phyloP scores from a whole-genome alignment of 2,329 filamentous ascomycete genomes.

The Mycosphaerella arachidis region DNA sequence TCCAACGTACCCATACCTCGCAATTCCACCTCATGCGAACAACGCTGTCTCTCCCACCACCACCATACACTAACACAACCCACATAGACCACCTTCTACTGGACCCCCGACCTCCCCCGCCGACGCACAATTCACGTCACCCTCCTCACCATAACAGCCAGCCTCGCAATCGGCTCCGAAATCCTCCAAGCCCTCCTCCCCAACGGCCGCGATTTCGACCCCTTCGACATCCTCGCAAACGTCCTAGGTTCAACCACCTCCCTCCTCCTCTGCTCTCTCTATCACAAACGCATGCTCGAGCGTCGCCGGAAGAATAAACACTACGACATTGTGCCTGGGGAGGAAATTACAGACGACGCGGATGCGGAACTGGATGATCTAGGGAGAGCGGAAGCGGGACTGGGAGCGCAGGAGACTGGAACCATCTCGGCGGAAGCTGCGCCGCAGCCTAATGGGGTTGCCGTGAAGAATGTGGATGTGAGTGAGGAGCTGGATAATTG shows the following conservation, averaged over 20 bases:
- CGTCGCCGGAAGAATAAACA: constrained; percentile 69
- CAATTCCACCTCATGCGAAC: no score
- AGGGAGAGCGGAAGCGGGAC: constrained; percentile 58
- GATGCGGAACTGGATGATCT: constrained; percentile 43
- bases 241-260: constrained; percentile 70
- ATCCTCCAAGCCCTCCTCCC: constrained; percentile 70
- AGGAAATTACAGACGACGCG: constrained; percentile 41
- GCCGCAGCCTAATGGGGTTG: constrained; percentile 33
- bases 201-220: constrained; percentile 59
- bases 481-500: constrained; percentile 88
- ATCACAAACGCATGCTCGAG: constrained; percentile 93
- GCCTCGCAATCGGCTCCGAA: constrained; percentile 69
- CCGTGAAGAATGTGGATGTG: constrained; percentile 52
- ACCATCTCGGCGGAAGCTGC: constrained; percentile 22
- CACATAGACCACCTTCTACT: constrained; percentile 65
- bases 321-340: constrained; percentile 65
- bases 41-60: background rate
- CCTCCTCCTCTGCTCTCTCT: constrained; percentile 76
- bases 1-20: no score
- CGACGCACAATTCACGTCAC: constrained; percentile 81
- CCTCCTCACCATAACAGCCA: constrained; percentile 69
- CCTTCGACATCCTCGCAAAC: constrained; percentile 85
- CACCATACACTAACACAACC: constrained; percentile 7
- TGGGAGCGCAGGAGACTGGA: constrained; percentile 31
- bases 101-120: constrained; percentile 87